Conservation (phyloP, 495 filamentous ascomycete species). For the Annulohypoxylon bovei region DNA sequence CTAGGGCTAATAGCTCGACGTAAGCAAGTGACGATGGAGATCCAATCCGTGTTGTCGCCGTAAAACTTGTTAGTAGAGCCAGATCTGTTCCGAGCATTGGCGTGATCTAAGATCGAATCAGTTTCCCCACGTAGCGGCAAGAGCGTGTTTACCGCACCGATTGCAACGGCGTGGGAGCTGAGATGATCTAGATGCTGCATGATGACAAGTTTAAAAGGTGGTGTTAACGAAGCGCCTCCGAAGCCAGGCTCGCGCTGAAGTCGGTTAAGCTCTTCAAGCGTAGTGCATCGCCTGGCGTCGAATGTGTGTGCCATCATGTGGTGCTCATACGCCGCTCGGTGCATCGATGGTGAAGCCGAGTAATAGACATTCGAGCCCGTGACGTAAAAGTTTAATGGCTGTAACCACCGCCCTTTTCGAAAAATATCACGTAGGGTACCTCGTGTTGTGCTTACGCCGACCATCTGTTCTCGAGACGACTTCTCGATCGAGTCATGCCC, state of each 20-base stretch:
- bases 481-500: conserved; percentile 71
- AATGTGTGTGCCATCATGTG: conserved; percentile 80
- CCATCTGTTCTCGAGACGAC: conserved; percentile 54
- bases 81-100: conserved; percentile 71
- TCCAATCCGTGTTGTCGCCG: conserved; percentile 89
- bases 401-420: conserved; percentile 63
- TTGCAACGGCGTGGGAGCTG: conserved; percentile 79
- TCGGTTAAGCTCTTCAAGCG: conserved; percentile 70
- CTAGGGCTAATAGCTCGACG: conserved; percentile 79
- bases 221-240: conserved; percentile 76
- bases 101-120: conserved; percentile 69
- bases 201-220: conserved; percentile 80
- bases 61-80: conserved; percentile 75
- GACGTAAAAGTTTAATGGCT: conserved; percentile 79
- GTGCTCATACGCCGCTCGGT: conserved; percentile 76
- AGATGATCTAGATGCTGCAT: conserved; percentile 73
- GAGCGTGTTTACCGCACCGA: conserved; percentile 86
- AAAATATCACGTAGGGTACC: conserved; percentile 65
- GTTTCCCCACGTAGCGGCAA: conserved; percentile 73
- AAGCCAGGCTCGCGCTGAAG: conserved; percentile 72
- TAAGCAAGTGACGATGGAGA: conserved; percentile 73
- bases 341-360: conserved; percentile 82
- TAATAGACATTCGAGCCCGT: conserved; percentile 78
- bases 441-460: conserved; percentile 55
- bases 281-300: conserved; percentile 69